phyloP scores from a whole-genome alignment of 1,284 basidiomycete species.

The Ustilago lituana region DNA sequence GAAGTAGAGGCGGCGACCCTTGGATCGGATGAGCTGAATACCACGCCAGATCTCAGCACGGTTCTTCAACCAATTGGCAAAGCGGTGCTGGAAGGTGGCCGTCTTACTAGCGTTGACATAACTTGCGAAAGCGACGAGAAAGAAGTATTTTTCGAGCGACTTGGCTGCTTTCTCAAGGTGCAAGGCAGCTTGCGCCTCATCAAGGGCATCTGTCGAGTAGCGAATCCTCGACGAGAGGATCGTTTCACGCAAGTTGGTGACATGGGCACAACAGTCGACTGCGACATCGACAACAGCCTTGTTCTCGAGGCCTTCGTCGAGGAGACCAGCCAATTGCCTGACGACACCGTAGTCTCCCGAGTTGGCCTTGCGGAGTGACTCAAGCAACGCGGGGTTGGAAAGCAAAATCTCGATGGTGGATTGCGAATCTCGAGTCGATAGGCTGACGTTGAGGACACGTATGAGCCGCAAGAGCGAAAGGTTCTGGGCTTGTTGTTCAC shows the following conservation, averaged over 20 bases:
- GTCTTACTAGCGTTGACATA: conserved; percentile 80
- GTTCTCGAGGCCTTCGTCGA: conserved; percentile 62
- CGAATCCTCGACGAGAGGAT: conserved; percentile 57
- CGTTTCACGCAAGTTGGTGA: conserved; percentile 63
- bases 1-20: conserved; percentile 61
- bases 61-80: conserved; percentile 84
- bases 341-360: conserved; percentile 64
- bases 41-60: conserved; percentile 90
- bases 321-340: conserved; percentile 59
- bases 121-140: conserved; percentile 91
- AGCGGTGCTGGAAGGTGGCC: conserved; percentile 76
- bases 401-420: conserved; percentile 60
- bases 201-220: conserved; percentile 57
- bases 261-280: conserved; percentile 63
- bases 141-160: conserved; percentile 77
- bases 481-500: conserved; percentile 82
- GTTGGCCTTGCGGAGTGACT: conserved; percentile 61
- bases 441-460: conserved; percentile 82
- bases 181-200: conserved; percentile 44
- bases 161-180: conserved; percentile 60
- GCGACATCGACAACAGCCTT: conserved; percentile 63
- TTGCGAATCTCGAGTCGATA: conserved; percentile 61
- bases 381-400: conserved; percentile 57
- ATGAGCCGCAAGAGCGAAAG: conserved; percentile 84
- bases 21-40: conserved; percentile 39